Conservation (phyloP, 371 early-diverging fungal genomes). For the Saksenaea vasiformis region DNA sequence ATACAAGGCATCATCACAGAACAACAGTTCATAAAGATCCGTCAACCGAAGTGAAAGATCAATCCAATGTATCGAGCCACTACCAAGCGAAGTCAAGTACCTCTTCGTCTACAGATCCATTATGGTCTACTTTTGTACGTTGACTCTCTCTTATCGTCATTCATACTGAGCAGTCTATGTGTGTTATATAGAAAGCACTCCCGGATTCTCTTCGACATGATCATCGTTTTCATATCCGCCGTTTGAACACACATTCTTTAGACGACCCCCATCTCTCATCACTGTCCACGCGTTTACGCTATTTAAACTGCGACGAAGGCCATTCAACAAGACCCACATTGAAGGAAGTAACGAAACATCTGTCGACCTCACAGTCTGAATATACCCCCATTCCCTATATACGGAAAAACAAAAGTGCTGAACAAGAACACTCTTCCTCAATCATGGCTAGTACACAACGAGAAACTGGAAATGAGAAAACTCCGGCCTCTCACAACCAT, state of each 20-base stretch:
- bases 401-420: no score
- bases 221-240: not conserved
- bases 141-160: not conserved
- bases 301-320: not conserved
- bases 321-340: not conserved
- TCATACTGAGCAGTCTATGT: not conserved
- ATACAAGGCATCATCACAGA: not conserved
- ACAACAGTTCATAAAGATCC: not conserved
- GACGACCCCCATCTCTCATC: not conserved
- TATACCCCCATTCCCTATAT: not conserved
- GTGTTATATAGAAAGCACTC: conserved; percentile 9
- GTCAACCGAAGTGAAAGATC: not conserved
- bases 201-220: conserved; percentile 10
- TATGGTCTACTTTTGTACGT: conserved; percentile 3
- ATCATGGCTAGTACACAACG: not conserved
- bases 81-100: not conserved
- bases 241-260: not conserved
- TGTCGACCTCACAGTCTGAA: not conserved
- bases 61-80: not conserved
- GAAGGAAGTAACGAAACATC: not conserved
- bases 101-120: not conserved
- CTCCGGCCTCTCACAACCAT: not conserved
- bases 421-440: no score
- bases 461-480: not conserved
- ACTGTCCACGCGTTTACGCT: not conserved